Evolutionary conservation across 176 grass and related monocot species (phyloP).

Genomic region (Oryza rufipogon): DNA sequence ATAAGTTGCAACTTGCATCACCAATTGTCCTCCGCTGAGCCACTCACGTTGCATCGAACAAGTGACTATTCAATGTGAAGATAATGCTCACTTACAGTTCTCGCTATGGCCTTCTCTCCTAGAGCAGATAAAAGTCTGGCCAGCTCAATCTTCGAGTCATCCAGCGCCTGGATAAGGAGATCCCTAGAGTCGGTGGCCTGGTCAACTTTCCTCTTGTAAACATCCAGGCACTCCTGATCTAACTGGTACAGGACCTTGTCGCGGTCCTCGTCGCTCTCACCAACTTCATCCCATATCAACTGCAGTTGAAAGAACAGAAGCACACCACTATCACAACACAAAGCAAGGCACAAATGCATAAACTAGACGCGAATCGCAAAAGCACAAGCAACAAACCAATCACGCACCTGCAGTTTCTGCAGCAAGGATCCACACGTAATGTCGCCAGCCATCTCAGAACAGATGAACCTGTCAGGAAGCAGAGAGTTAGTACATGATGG

Average conservation of each 20-base stretch:
- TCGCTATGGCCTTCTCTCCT: constrained; percentile 81
- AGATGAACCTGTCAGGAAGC: constrained; percentile 42
- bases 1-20: not conserved
- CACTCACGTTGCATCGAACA: constrained; percentile 26
- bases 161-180: constrained; percentile 83
- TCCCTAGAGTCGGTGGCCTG: constrained; percentile 86
- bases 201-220: constrained; percentile 99
- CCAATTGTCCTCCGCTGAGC: not conserved
- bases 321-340: not conserved
- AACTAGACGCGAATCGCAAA: not conserved
- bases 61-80: not conserved
- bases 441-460: constrained; percentile 61
- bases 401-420: constrained; percentile 81
- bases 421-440: constrained; percentile 90
- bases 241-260: constrained; percentile 92
- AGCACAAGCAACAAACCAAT: constrained; percentile 1
- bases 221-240: constrained; percentile 97
- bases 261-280: constrained; percentile 93
- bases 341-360: not conserved
- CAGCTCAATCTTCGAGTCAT: constrained; percentile 94
- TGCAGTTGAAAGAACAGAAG: constrained; percentile 36
- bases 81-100: constrained; percentile 64
- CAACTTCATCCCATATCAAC: constrained; percentile 97
- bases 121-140: constrained; percentile 91
- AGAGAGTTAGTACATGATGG: not conserved